A percentile compares a stretch with the other conserved stretches of the same genome.
Evolutionary conservation across 495 filamentous ascomycete genomes (phyloP).

Genomic region (Neurospora tetraspora): DNA sequence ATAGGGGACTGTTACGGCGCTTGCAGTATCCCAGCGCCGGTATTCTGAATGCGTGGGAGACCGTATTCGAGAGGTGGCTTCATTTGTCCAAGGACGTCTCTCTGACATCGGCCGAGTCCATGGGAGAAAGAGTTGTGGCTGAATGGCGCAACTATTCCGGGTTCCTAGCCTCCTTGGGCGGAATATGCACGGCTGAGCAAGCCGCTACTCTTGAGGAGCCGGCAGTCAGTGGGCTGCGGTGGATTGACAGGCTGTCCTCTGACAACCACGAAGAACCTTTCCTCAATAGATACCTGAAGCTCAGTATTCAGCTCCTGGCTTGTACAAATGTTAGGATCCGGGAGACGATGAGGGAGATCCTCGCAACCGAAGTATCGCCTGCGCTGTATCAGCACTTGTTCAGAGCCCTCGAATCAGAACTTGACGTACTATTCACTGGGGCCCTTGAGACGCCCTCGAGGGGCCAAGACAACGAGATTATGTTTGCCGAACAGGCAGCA

Average conservation of each 20-base stretch:
- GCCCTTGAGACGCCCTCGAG: slow-evolving; percentile 37
- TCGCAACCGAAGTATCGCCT: slow-evolving; percentile 50
- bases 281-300: slow-evolving; percentile 47
- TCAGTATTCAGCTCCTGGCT: slow-evolving; percentile 51
- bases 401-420: slow-evolving; percentile 48
- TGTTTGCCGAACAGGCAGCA: slow-evolving; percentile 56
- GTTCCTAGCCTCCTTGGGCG: slow-evolving; percentile 56
- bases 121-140: slow-evolving; percentile 43
- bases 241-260: slow-evolving; percentile 51
- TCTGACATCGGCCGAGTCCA: slow-evolving; percentile 31
- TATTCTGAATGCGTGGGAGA: slow-evolving; percentile 55
- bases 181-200: slow-evolving; percentile 53
- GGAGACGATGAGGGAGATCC: slow-evolving; percentile 52
- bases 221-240: slow-evolving; percentile 44
- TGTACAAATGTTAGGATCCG: slow-evolving; percentile 51
- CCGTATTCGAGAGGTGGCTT: slow-evolving; percentile 50
- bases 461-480: slow-evolving; percentile 46
- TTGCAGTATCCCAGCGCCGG: slow-evolving; percentile 50
- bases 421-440: slow-evolving; percentile 46
- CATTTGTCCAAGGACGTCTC: slow-evolving; percentile 50
- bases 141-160: slow-evolving; percentile 60
- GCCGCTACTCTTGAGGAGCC: slow-evolving; percentile 43
- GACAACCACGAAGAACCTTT: slow-evolving; percentile 48
- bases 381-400: slow-evolving; percentile 50
- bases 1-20: slow-evolving; percentile 43